Evolutionary conservation across 2,329 filamentous ascomycete species (phyloP), one percentile per base, ranked within the genome.

Genomic region (Uncinocarpus reesii): DNA sequence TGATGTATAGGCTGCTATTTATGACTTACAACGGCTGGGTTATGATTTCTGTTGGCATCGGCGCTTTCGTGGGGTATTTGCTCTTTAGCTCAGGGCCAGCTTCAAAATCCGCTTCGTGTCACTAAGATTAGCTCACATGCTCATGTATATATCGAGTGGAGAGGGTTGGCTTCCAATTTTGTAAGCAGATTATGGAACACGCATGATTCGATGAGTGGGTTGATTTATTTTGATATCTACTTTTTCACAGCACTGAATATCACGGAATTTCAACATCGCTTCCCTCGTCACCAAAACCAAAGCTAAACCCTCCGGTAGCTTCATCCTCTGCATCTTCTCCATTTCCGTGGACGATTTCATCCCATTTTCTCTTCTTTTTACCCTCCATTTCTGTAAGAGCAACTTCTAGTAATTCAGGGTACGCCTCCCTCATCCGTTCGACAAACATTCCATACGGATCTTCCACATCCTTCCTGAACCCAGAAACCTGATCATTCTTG

Each of bases 1-100:
- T 7, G 3, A 8, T 28, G 6, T 36, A n/a, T 51, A 96, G 90
- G 92, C 75, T 98, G 52, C 71, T 98, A 18, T 98, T 98, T 69
- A 98, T 98, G 92, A 98, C 92, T n/a, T 98, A 98, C 71, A 98
- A 98, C 61, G 92, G 92, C 49, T 94, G 86, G 82, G 81, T 98
- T 57, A 98, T 98, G 92, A 68, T 94, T 56, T 79, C 90, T 2
- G 89, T 96, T 13, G 84, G 84, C 0, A 71, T 93, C 7, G 92
- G 92, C 13, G 89, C 90, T 0, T 94, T 93, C 56, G 66, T 94
- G 37, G 92, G 92, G 36, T 95, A 94, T 63, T 63, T 95, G 52
- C 59, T 83, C 37, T 98, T 95, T 69, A 84, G 86, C 13, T 77
- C 79, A 48, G 72, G 80, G 1, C 76, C 80, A 46, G 78, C 83